A percentile compares a stretch with the other conserved stretches of the same genome.
Evolutionary conservation across 495 filamentous ascomycete genomes (phyloP).

Genomic region (Melanomma pulvis-pyrius): DNA sequence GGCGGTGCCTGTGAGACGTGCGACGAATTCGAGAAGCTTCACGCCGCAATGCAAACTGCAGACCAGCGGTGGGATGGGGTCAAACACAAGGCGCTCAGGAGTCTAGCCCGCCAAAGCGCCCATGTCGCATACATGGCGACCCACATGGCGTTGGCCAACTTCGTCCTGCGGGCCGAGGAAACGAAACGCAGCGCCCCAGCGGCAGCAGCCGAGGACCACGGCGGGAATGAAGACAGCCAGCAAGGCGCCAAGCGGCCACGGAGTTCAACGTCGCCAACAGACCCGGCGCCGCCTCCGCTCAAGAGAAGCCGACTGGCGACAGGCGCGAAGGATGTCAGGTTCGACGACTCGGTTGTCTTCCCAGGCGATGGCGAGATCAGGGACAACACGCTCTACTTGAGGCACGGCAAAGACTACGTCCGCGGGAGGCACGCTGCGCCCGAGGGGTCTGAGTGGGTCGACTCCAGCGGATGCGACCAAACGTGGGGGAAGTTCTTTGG

Average conservation of each 20-base stretch:
- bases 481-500: neutral
- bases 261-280: neutral
- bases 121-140: neutral
- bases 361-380: neutral
- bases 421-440: neutral
- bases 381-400: neutral
- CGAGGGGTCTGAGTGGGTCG: neutral
- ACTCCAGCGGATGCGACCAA: conserved; percentile 2
- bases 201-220: neutral
- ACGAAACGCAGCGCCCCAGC: neutral
- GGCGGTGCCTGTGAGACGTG: neutral
- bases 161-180: conserved; percentile 1
- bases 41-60: neutral
- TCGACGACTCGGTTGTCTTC: conserved; percentile 2
- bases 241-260: neutral
- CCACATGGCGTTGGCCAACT: conserved; percentile 5
- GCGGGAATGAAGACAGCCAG: neutral
- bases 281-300: neutral
- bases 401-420: neutral
- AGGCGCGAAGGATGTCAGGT: neutral
- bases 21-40: neutral
- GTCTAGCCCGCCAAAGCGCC: neutral
- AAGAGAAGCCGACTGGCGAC: neutral
- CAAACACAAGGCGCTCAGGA: neutral
- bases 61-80: neutral